Conservation (phyloP, 2,329 filamentous ascomycete species). For the Fusarium poae region DNA sequence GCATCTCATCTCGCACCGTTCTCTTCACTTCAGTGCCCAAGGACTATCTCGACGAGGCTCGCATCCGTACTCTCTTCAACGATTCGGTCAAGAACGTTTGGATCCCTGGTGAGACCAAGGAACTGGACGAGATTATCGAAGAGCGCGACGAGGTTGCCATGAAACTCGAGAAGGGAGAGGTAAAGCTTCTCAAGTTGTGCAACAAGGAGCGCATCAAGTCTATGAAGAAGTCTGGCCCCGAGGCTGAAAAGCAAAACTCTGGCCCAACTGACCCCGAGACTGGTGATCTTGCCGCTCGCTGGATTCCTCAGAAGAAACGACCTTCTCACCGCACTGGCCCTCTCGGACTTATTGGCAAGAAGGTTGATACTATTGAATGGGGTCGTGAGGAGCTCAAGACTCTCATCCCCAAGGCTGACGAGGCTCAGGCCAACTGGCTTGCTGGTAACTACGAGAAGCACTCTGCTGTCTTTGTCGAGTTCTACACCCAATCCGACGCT, state of each 20-base stretch:
- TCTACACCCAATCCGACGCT: constrained; percentile 82
- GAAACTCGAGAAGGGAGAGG: constrained; percentile 86
- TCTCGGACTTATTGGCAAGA: constrained; percentile 72
- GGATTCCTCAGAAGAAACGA: constrained; percentile 75
- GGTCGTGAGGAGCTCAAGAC: constrained; percentile 68
- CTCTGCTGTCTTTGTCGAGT: constrained; percentile 92
- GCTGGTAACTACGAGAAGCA: constrained; percentile 73
- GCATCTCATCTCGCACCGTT: constrained; percentile 90
- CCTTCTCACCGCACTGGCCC: constrained; percentile 76
- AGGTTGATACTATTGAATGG: constrained; percentile 90
- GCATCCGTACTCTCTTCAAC: constrained; percentile 82
- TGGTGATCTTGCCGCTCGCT: constrained; percentile 73
- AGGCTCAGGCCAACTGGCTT: constrained; percentile 72
- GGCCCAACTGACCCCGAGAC: constrained; percentile 73
- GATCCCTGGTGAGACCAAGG: constrained; percentile 80
- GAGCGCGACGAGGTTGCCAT: constrained; percentile 80
- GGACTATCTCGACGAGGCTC: constrained; percentile 79
- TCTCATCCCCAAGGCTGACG: constrained; percentile 75
- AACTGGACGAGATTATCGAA: constrained; percentile 81
- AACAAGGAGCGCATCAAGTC: constrained; percentile 56
- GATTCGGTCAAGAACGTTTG: constrained; percentile 84
- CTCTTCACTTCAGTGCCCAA: constrained; percentile 90
- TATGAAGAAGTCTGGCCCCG: constrained; percentile 51
- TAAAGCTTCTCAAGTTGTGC: constrained; percentile 78
- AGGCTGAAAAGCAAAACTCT: constrained; percentile 49